Conservation (phyloP, 441 rosid species). For the Eruca vesicaria region DNA sequence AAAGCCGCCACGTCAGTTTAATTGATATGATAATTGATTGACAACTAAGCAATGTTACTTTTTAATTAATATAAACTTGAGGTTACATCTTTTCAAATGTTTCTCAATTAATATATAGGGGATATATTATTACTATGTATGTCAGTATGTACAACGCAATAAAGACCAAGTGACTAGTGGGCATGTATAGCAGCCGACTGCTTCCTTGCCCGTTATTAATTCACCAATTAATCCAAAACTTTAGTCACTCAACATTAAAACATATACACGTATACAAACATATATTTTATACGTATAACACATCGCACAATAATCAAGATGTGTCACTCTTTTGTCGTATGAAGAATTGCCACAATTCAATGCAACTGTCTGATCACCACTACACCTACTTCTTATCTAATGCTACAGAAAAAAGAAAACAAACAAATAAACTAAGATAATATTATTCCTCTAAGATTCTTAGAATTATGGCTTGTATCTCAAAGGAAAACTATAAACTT, state of each 20-base stretch:
- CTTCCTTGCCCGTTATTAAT: constrained; percentile 32
- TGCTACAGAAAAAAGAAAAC: not conserved
- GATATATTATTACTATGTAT: not conserved
- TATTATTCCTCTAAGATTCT: constrained; percentile 5
- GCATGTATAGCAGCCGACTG: constrained; percentile 35
- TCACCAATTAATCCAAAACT: constrained; percentile 41
- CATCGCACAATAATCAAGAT: constrained; percentile 16
- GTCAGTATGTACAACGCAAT: constrained; percentile 28
- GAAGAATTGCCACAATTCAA: constrained; percentile 32
- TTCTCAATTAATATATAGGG: no score
- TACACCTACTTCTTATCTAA: constrained; percentile 33
- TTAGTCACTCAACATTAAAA: constrained; percentile 21
- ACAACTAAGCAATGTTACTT: no score
- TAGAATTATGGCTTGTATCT: not conserved
- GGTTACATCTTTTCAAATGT: no score
- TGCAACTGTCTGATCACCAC: constrained; percentile 44
- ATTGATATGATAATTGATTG: no score
- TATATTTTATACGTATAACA: not conserved
- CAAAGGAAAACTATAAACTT: not conserved
- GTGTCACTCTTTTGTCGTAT: constrained; percentile 2
- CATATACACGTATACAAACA: not conserved
- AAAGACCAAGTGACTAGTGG: constrained; percentile 33
- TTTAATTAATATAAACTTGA: no score
- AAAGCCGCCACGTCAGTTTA: no score
- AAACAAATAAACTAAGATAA: constrained; percentile 3